A percentile compares a stretch with the other conserved stretches of the same genome.
Evolutionary conservation across 352 stramenopile genomes (phyloP).

Genomic region (Globisporangium recalcitrans): DNA sequence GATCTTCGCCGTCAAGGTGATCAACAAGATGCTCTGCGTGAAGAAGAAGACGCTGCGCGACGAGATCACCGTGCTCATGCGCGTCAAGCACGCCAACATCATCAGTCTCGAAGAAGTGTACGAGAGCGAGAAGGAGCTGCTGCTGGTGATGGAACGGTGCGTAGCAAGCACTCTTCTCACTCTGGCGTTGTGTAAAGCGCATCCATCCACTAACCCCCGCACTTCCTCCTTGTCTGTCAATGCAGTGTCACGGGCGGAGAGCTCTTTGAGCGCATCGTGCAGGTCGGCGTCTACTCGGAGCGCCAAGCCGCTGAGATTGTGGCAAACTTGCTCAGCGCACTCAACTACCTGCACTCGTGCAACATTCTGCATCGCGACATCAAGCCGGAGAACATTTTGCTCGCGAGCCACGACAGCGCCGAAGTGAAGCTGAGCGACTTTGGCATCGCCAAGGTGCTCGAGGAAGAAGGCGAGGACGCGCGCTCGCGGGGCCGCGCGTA

Average conservation of each 20-base stretch:
- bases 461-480: conserved; percentile 70
- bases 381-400: conserved; percentile 80
- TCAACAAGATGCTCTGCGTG: conserved; percentile 84
- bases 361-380: conserved; percentile 84
- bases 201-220: background rate
- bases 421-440: conserved; percentile 84
- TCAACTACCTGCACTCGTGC: conserved; percentile 73
- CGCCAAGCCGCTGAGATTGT: conserved; percentile 69
- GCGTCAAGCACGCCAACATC: conserved; percentile 84
- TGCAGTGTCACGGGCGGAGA: conserved; percentile 75
- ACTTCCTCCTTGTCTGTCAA: background rate
- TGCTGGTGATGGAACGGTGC: conserved; percentile 85
- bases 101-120: conserved; percentile 85
- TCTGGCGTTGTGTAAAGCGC: background rate
- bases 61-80: conserved; percentile 82
- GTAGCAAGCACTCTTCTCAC: conserved; percentile 3
- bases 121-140: conserved; percentile 81
- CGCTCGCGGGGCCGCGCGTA: conserved; percentile 71
- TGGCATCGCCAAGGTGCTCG: conserved; percentile 78
- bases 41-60: conserved; percentile 86
- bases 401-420: conserved; percentile 63
- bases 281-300: conserved; percentile 79
- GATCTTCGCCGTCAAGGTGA: conserved; percentile 84
- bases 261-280: conserved; percentile 82
- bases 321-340: conserved; percentile 61